Evolutionary conservation across 2,329 filamentous ascomycete genomes (phyloP).

Genomic region (Claviceps pusilla): DNA sequence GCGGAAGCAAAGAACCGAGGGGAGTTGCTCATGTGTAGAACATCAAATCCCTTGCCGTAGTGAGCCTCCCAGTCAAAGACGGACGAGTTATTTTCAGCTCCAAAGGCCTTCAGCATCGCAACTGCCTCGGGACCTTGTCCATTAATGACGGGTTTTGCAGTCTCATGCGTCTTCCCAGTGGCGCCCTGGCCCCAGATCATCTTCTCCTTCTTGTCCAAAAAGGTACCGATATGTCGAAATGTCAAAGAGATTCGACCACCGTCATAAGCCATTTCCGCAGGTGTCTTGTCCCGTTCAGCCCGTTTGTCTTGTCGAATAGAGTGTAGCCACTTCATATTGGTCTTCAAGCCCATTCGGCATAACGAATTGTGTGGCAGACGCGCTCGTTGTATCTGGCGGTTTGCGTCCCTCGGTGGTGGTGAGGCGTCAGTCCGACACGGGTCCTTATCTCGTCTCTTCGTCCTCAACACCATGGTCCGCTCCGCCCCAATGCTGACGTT

Average conservation of each 20-base stretch:
- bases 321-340: constrained; percentile 81
- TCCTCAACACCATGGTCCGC: constrained; percentile 76
- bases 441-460: constrained; percentile 48
- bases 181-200: constrained; percentile 90
- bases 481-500: constrained; percentile 91
- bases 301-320: constrained; percentile 84
- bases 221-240: constrained; percentile 80
- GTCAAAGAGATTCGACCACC: constrained; percentile 82
- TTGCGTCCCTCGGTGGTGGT: constrained; percentile 12
- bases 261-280: constrained; percentile 54
- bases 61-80: constrained; percentile 58
- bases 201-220: constrained; percentile 47
- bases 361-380: constrained; percentile 77
- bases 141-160: constrained; percentile 51
- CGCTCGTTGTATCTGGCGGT: constrained; percentile 50
- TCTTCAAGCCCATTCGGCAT: constrained; percentile 63
- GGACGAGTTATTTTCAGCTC: constrained; percentile 62
- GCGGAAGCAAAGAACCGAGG: constrained; percentile 35
- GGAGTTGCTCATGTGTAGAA: constrained; percentile 48
- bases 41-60: constrained; percentile 76
- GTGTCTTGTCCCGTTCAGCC: constrained; percentile 46
- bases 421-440: neutral
- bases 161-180: constrained; percentile 44
- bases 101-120: constrained; percentile 63
- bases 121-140: constrained; percentile 52